Evolutionary conservation across 2,329 filamentous ascomycete species (phyloP).

Genomic region (Didymella lethalis): DNA sequence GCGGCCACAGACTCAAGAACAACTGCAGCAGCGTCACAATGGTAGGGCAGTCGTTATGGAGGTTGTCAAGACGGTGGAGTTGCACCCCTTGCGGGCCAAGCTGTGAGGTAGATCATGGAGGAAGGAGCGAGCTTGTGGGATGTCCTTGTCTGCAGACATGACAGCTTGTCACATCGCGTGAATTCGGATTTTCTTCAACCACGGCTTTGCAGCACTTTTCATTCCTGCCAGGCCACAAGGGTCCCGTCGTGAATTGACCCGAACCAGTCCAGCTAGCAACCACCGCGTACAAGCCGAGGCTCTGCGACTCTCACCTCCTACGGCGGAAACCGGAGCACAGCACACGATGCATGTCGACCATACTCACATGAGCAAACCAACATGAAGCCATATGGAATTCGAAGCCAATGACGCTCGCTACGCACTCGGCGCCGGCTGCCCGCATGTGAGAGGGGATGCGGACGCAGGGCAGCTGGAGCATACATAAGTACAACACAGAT

Average conservation of each 20-base stretch:
- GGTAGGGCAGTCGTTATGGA: neutral
- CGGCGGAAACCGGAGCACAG: conserved; percentile 25
- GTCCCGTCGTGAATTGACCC: conserved; percentile 4
- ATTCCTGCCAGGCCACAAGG: too few relatives aligned
- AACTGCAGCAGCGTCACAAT: neutral
- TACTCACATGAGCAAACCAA: conserved; percentile 17
- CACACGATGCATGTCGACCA: neutral
- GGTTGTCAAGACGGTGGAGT: conserved; percentile 5
- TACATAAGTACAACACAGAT: conserved; percentile 20
- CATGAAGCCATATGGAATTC: conserved; percentile 9
- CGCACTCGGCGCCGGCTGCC: conserved; percentile 19
- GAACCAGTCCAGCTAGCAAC: conserved; percentile 5
- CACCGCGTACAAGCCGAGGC: conserved; percentile 23
- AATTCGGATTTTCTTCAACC: neutral
- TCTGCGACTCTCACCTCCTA: conserved; percentile 10
- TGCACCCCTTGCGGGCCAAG: conserved; percentile 19
- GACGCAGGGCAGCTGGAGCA: conserved; percentile 12
- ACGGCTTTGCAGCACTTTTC: too few relatives aligned
- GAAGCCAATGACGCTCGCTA: conserved; percentile 22
- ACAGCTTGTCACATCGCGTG: neutral
- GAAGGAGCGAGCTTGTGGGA: neutral
- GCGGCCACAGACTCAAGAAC: conserved; percentile 9
- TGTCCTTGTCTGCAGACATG: neutral
- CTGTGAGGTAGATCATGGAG: conserved; percentile 6
- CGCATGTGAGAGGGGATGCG: conserved; percentile 22